Conservation (phyloP, 1,139 yeast species). For the Arxiozyma heterogenica region DNA sequence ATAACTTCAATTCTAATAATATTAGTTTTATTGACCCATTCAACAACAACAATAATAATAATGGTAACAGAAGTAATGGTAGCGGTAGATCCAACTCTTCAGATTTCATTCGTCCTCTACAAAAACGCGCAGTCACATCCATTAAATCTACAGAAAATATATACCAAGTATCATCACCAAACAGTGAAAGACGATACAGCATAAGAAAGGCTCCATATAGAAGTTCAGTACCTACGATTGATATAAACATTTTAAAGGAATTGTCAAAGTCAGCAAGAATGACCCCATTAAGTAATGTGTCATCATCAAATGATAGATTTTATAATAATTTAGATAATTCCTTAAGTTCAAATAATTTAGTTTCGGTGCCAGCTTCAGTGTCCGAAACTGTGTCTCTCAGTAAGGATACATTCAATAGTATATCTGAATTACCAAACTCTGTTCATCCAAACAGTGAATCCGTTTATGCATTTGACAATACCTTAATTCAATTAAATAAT, state of each 20-base stretch:
- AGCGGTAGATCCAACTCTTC: not conserved
- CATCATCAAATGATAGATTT: not conserved
- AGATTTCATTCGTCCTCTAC: not conserved
- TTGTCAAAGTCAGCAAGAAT: not conserved
- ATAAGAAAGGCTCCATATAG: slow-evolving; percentile 3
- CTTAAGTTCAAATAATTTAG: not conserved
- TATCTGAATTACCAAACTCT: not conserved
- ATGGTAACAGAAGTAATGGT: not conserved
- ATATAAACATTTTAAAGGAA: slow-evolving; percentile 1
- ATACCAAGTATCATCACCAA: not conserved
- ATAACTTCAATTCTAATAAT: slow-evolving; percentile 23
- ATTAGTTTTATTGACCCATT: slow-evolving; percentile 15
- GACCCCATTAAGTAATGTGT: not conserved
- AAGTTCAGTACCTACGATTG: slow-evolving; percentile 3
- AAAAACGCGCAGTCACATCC: not conserved
- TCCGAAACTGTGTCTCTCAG: not conserved
- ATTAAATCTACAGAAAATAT: not conserved
- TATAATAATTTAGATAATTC: not conserved
- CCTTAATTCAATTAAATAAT: too few species aligned
- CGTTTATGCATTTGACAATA: too few species aligned
- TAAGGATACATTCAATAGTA: not conserved
- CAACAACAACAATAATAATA: not conserved
- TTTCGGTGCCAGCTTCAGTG: not conserved
- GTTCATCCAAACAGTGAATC: not conserved
- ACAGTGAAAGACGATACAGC: slow-evolving; percentile 3